Evolutionary conservation across 2,329 filamentous ascomycete genomes (phyloP), one percentile per base, ranked within the genome.

Genomic region (Paecilomyces dactylethromorphus): DNA sequence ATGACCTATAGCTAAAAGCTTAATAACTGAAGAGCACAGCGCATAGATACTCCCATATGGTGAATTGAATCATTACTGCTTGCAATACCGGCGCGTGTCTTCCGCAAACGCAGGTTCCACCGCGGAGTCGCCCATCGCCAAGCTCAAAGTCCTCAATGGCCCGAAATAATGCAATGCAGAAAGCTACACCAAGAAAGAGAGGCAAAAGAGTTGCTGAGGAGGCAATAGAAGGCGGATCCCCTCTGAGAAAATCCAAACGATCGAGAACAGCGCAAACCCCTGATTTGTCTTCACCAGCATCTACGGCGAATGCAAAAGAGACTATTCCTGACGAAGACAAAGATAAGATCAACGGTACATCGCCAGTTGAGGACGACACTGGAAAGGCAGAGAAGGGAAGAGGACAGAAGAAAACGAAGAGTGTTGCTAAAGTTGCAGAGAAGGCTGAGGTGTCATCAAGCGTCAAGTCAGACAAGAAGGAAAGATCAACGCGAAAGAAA

Each of bases 331-430:
- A 67, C 59, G 65, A 65, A 56, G 59, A 60, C 49, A 60, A 59
- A 22, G 61, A 67, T 45, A 35, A 26, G 50, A 15, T 32, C 22
- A 62, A 62, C 51, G 60, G 56, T 33, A 69, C 68, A 15, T 11
- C 67, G 69, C 52, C 57, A 64, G 35, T 62, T 70, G 59, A 57
- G 67, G 60, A 72, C 71, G 6, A 73, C 71, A 55, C 64, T 70
- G 6, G 62, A 69, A 53, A 71, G 64, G 56, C 64, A 67, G 15
- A 62, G 59, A 2, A 60, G 63, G 18, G 49, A 21, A 18, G 8
- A 52, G 3, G 15, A 11, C 50, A 52, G 22, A 52, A 21, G 11
- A 52, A 52, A 21, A 52, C 50, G 11, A 52, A 52, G 22, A 52
- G 21, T n/a, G 50, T 18, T 26, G 50, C 22, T 52, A 21, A 24